Conservation (phyloP, 139 green algal genomes). For the Volvox reticuliferus region DNA sequence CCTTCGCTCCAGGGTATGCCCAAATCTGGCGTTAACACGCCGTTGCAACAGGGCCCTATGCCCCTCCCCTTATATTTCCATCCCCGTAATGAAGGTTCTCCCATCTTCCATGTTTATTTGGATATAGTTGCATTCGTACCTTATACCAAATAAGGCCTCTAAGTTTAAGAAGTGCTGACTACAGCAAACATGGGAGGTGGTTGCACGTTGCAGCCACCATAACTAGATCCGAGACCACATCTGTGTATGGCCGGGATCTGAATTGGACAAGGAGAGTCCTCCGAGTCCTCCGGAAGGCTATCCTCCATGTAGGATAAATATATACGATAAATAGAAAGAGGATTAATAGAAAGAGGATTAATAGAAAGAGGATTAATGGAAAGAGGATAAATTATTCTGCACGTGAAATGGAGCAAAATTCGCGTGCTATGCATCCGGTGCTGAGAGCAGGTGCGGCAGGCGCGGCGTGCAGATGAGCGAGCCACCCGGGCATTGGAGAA, state of each 20-base stretch:
- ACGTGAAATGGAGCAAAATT: background rate
- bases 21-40: too few relatives aligned
- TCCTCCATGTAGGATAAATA: background rate
- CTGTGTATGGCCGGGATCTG: too few relatives aligned
- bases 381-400: background rate
- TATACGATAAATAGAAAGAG: background rate
- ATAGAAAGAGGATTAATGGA: background rate
- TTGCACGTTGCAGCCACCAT: too few relatives aligned
- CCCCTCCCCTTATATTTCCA: too few relatives aligned
- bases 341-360: background rate
- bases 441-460: conserved; percentile 48
- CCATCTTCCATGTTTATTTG: too few relatives aligned
- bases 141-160: too few relatives aligned
- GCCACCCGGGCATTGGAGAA: conserved; percentile 72
- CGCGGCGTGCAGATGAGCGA: conserved; percentile 67
- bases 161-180: too few relatives aligned
- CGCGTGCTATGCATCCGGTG: background rate
- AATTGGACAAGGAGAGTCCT: too few relatives aligned
- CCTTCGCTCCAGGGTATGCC: background rate
- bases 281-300: too few relatives aligned
- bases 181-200: too few relatives aligned
- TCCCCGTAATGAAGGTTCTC: too few relatives aligned
- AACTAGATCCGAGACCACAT: too few relatives aligned
- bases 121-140: background rate
- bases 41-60: background rate